Conservation (phyloP, 2,329 filamentous ascomycete species). For the Aspergillus oerlinghausenensis region DNA sequence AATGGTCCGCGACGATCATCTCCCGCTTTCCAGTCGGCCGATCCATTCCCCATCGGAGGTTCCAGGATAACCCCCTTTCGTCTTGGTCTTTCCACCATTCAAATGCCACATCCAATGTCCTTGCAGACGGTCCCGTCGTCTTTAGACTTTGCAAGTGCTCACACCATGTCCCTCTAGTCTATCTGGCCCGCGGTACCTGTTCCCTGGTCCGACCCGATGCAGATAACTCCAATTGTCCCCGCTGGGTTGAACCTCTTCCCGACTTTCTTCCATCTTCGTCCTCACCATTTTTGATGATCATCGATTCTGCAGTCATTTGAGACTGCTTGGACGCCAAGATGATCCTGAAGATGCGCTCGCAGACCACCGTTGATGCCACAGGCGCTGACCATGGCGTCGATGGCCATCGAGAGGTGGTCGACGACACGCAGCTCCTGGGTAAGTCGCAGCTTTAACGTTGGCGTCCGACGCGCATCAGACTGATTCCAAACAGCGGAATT, state of each 20-base stretch:
- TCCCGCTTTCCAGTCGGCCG: background rate
- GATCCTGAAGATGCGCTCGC: background rate
- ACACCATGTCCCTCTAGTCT: background rate
- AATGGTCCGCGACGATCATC: background rate
- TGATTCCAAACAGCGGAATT: conserved; percentile 23
- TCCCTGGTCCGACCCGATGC: background rate
- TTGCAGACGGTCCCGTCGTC: background rate
- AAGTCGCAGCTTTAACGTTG: background rate
- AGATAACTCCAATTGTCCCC: background rate
- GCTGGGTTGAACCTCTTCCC: background rate
- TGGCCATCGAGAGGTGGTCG: conserved; percentile 11
- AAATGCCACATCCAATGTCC: background rate
- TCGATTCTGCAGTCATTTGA: background rate
- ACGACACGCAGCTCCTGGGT: conserved; percentile 24
- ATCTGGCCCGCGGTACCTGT: background rate
- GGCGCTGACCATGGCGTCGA: conserved; percentile 9
- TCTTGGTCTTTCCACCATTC: background rate
- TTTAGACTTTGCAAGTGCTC: background rate
- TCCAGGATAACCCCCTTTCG: background rate
- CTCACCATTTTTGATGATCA: background rate
- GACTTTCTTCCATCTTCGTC: background rate
- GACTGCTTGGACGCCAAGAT: background rate
- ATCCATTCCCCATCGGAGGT: background rate
- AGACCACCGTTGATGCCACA: conserved; percentile 5
- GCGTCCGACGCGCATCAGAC: background rate